A percentile compares a stretch with the other conserved stretches of the same genome.
These are phyloP conservation scores for Lactifluus subvellereus DNA, from an alignment of 768 basidiomycete genomes.

Conservation along the genomic window DNA sequence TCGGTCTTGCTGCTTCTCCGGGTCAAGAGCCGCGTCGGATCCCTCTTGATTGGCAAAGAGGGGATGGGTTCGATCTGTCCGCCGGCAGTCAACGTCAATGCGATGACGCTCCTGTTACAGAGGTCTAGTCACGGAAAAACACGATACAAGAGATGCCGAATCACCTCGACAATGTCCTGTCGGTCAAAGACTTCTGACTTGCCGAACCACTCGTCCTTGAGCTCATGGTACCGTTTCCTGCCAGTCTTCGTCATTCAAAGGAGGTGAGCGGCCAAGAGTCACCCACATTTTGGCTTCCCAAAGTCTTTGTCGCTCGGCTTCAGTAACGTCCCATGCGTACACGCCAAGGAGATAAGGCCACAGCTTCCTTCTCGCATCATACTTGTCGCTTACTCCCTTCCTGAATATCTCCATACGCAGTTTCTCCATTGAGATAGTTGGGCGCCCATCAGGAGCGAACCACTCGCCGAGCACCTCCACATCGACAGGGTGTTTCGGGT, in stretches of 20 bases:
- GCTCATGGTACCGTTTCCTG: conserved; percentile 62
- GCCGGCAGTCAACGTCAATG: conserved; percentile 93
- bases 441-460: conserved; percentile 69
- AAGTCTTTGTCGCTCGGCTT: conserved; percentile 49
- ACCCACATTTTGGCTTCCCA: conserved; percentile 64
- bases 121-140: background rate
- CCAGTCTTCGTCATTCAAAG: conserved; percentile 2
- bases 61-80: conserved; percentile 92
- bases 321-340: conserved; percentile 68
- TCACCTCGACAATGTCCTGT: conserved; percentile 74
- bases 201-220: conserved; percentile 80
- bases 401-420: conserved; percentile 76
- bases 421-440: conserved; percentile 58
- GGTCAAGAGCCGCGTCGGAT: conserved; percentile 42
- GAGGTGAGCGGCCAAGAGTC: background rate
- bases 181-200: conserved; percentile 77
- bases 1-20: conserved; percentile 51
- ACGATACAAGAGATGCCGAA: conserved; percentile 29
- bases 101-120: conserved; percentile 76
- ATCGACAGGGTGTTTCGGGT: conserved; percentile 72
- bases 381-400: conserved; percentile 55
- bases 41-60: conserved; percentile 54
- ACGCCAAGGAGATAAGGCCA: conserved; percentile 93
- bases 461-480: conserved; percentile 67
- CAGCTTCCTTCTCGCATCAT: conserved; percentile 57